Percentiles rank a stretch among this genome's conserved stretches.
phyloP scores from a whole-genome alignment of 768 basidiomycete species.

The Mycena vitilis region DNA sequence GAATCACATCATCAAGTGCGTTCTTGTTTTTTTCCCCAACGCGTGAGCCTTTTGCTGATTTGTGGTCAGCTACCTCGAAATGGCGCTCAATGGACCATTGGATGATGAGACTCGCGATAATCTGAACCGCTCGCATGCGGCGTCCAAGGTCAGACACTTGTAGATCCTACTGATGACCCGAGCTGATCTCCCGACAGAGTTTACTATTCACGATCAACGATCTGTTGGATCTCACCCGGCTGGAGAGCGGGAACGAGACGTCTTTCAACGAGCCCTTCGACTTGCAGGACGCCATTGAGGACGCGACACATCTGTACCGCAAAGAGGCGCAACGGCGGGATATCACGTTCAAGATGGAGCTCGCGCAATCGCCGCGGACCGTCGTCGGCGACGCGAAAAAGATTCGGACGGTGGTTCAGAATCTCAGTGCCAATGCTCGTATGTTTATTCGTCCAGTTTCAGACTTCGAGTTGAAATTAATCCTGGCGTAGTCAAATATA shows the following conservation, averaged over 20 bases:
- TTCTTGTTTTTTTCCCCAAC: neutral
- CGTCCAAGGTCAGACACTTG: slow-evolving; percentile 66
- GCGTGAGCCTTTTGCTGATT: slow-evolving; percentile 4
- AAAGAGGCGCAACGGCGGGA: slow-evolving; percentile 74
- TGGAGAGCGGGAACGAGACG: slow-evolving; percentile 81
- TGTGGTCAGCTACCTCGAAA: slow-evolving; percentile 72
- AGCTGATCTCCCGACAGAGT: slow-evolving; percentile 51
- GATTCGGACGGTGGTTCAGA: slow-evolving; percentile 81
- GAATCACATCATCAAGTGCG: slow-evolving; percentile 86
- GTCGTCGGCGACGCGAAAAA: slow-evolving; percentile 81
- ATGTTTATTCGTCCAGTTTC: slow-evolving; percentile 38
- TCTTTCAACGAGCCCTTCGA: slow-evolving; percentile 84
- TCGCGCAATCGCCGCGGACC: slow-evolving; percentile 62
- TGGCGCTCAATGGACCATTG: slow-evolving; percentile 81
- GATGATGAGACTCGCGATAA: slow-evolving; percentile 82
- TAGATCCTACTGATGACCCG: neutral
- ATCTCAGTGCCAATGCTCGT: slow-evolving; percentile 82
- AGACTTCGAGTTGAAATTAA: slow-evolving; percentile 7
- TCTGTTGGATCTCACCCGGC: slow-evolving; percentile 80
- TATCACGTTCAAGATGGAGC: slow-evolving; percentile 68
- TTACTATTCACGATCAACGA: slow-evolving; percentile 88
- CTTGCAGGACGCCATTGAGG: slow-evolving; percentile 66
- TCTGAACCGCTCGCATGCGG: slow-evolving; percentile 75
- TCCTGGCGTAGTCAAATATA: slow-evolving; percentile 72
- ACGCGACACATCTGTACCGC: slow-evolving; percentile 71